Evolutionary conservation across 768 basidiomycete genomes (phyloP).

Genomic region (Suillus tomentosus): DNA sequence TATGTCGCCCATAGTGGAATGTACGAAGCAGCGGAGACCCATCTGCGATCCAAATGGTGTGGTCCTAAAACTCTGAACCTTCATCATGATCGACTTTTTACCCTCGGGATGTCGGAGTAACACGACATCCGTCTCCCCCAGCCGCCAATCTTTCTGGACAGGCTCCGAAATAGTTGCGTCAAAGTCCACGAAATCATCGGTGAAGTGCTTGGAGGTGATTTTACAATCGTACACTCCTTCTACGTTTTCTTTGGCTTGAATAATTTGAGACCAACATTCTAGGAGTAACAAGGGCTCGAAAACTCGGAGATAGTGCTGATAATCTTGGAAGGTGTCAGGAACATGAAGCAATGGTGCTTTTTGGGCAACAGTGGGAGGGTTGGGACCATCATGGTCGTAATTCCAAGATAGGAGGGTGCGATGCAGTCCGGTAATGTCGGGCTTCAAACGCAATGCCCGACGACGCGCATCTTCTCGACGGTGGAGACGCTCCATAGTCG

Average conservation of each 20-base stretch:
- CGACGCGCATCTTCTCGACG: slow-evolving; percentile 63
- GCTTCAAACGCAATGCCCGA: slow-evolving; percentile 71
- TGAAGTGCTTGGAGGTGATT: slow-evolving; percentile 67
- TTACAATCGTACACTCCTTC: slow-evolving; percentile 59
- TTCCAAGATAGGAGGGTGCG: slow-evolving; percentile 83
- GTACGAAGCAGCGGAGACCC: slow-evolving; percentile 57
- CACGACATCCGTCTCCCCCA: slow-evolving; percentile 86
- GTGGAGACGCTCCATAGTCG: slow-evolving; percentile 50
- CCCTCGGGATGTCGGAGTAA: slow-evolving; percentile 63
- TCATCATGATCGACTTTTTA: slow-evolving; percentile 65
- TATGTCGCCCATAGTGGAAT: slow-evolving; percentile 46
- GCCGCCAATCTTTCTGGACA: slow-evolving; percentile 69
- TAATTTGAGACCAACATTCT: slow-evolving; percentile 90
- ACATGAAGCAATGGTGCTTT: slow-evolving; percentile 44
- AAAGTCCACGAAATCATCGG: slow-evolving; percentile 83
- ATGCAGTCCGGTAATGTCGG: slow-evolving; percentile 80
- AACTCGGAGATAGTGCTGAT: slow-evolving; percentile 66
- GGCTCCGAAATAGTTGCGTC: slow-evolving; percentile 62
- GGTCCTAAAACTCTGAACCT: slow-evolving; percentile 53
- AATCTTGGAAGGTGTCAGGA: slow-evolving; percentile 65
- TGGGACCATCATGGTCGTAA: slow-evolving; percentile 64
- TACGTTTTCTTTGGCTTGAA: slow-evolving; percentile 71
- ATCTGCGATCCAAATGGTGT: slow-evolving; percentile 52
- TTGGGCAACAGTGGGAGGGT: slow-evolving; percentile 54
- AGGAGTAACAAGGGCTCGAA: slow-evolving; percentile 86